Base-by-base conservation (phyloP, 192 early-diverging fungal species). In the Backusella morwellensis region DNA sequence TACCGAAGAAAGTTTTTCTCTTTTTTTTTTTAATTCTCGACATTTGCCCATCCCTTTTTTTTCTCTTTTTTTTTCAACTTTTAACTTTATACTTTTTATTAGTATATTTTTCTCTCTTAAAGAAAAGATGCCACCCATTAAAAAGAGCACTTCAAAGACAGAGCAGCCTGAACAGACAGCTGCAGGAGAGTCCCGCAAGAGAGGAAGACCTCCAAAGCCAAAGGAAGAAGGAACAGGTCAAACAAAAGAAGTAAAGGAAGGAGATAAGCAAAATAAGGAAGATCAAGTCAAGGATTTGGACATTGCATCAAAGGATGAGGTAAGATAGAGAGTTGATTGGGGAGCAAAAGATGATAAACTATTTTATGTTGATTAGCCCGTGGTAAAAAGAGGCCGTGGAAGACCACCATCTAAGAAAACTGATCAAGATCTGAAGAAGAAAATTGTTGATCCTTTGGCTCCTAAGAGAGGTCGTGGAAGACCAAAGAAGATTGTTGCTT, bases 401-500 rank as follows among this genome's bases (percentile, higher is more conserved):
- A 72, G 70, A 38, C 73, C 73, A 19, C 34, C 56, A 66, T 38
- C 23, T 38, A 74, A 74, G 34, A 40, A 63, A n/a, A 38, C 35
- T 26, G 50, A 35, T 5, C 36, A 38, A 29, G 54, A 54, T 4
- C 34, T 34, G 21, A 26, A 42, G 44, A 66, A 59, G 29, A 74
- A 56, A 17, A 29, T 41, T 1, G 36, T 36, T 19, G 73, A 74
- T 40, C 54, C 36, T 34, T 74, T 56, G 29, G 56, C n/a, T 66
- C 50, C 73, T 9, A 74, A 74, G n/a, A 42, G 73, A 36, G 73
- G 73, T 3, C 36, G 54, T 41, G 73, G 73, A 59, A 74, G 73
- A 42, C 73, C 73, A 66, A 74, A 74, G 73, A 74, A 74, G 35
- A 14, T 66, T 17, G 15, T 38, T 29, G 50, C 52, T 63, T 74